phyloP scores from a whole-genome alignment of 139 green algal genomes.

The Pleodorina starrii region DNA sequence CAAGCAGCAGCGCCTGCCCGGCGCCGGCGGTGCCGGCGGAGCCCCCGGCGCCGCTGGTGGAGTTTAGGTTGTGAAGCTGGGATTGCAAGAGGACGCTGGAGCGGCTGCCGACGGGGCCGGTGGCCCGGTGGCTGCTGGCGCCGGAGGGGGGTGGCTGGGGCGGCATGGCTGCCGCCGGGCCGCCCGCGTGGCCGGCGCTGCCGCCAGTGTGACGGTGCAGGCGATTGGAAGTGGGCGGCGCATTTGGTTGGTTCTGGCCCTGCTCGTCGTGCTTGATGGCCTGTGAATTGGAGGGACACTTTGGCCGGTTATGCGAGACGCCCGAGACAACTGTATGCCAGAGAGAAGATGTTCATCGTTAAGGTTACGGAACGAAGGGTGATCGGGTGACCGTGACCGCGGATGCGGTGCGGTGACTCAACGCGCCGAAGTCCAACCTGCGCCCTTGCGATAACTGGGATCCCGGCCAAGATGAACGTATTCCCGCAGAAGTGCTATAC shows the following conservation, averaged over 20 bases:
- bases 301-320: too few species aligned
- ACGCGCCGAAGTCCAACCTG: too few species aligned
- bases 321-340: too few species aligned
- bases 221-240: not conserved
- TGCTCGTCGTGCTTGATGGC: slow-evolving; percentile 5
- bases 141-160: not conserved
- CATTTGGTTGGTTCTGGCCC: not conserved
- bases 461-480: too few species aligned
- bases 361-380: too few species aligned
- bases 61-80: not conserved
- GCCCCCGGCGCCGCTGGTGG: not conserved
- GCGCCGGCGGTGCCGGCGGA: not conserved
- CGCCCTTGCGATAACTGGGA: too few species aligned
- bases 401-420: too few species aligned
- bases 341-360: too few species aligned
- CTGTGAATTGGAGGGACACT: not conserved
- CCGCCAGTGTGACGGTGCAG: not conserved
- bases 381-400: too few species aligned
- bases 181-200: not conserved
- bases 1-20: not conserved
- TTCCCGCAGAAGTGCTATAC: too few species aligned
- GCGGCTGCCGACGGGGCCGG: not conserved
- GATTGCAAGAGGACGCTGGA: not conserved
- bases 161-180: not conserved
- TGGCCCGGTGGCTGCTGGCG: not conserved